A percentile compares a stretch with the other conserved stretches of the same genome.
Conservation (phyloP, 345 rosid genomes). For the Punica granatum region DNA sequence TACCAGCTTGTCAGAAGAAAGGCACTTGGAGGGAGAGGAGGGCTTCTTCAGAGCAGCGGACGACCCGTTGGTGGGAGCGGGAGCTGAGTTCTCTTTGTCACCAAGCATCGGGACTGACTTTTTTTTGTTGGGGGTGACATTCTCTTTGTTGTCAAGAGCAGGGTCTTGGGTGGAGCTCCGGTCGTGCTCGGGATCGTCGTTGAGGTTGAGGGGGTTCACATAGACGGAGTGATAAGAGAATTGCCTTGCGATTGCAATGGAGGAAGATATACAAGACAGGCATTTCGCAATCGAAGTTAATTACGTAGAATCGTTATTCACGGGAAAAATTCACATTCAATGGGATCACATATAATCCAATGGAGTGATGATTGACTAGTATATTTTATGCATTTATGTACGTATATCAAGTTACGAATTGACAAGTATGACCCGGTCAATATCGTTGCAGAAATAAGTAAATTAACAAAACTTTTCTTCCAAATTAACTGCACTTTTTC, state of each 20-base stretch:
- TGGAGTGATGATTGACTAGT: too few species aligned
- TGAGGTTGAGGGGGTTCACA: constrained; percentile 19
- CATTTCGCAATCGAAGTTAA: too few species aligned
- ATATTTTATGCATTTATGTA: too few species aligned
- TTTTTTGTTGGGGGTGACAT: constrained; percentile 16
- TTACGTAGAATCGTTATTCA: too few species aligned
- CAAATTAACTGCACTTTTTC: too few species aligned
- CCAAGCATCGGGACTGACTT: constrained; percentile 2
- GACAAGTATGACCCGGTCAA: too few species aligned
- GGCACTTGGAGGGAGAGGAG: not conserved
- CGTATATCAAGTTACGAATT: too few species aligned
- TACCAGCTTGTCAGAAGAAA: not conserved
- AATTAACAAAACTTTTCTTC: too few species aligned
- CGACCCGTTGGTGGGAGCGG: constrained; percentile 27
- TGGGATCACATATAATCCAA: too few species aligned
- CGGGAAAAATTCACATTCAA: too few species aligned
- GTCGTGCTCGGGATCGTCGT: constrained; percentile 23
- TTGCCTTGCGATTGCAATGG: constrained; percentile 17
- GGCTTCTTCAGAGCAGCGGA: constrained; percentile 18
- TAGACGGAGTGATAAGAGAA: constrained; percentile 27
- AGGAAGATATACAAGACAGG: too few species aligned
- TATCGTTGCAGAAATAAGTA: too few species aligned
- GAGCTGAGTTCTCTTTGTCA: constrained; percentile 34
- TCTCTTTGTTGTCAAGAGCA: constrained; percentile 33
- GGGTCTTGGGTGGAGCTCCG: constrained; percentile 30